Conservation (phyloP, 2,329 filamentous ascomycete species). For the Fusarium humuli region DNA sequence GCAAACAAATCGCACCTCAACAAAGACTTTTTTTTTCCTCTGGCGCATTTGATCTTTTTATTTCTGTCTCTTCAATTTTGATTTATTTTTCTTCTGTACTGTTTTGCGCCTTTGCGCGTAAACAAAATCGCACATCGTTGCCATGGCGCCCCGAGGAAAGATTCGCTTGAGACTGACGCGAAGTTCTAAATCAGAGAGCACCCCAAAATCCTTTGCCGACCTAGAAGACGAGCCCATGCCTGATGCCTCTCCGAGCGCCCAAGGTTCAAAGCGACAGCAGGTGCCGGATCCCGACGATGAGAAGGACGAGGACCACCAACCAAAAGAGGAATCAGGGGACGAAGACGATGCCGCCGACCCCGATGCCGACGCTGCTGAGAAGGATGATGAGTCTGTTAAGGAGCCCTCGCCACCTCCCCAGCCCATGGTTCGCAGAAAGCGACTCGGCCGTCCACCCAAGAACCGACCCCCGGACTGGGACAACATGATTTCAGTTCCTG, state of each 20-base stretch:
- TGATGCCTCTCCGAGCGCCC: constrained; percentile 48
- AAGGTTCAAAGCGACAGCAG: constrained; percentile 57
- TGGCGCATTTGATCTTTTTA: constrained; percentile 2
- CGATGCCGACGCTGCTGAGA: constrained; percentile 44
- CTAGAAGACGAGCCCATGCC: constrained; percentile 52
- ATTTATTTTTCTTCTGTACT: constrained; percentile 9
- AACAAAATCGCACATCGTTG: constrained; percentile 4
- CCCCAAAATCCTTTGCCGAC: constrained; percentile 56
- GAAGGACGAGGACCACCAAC: constrained; percentile 62
- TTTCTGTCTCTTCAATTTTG: not conserved
- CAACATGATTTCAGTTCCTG: constrained; percentile 66
- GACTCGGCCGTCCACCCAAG: constrained; percentile 88
- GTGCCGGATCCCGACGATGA: constrained; percentile 51
- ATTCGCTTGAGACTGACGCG: constrained; percentile 53
- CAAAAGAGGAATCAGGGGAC: constrained; percentile 63
- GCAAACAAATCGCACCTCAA: not conserved
- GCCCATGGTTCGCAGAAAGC: constrained; percentile 76
- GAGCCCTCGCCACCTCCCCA: constrained; percentile 68
- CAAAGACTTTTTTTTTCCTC: not conserved
- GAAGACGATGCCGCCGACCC: constrained; percentile 52
- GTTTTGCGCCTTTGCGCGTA: constrained; percentile 19
- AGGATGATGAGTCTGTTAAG: constrained; percentile 59
- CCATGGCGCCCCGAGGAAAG: constrained; percentile 47
- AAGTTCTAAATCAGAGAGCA: constrained; percentile 53
- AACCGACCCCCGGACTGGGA: constrained; percentile 86